These are phyloP conservation scores for Parmelia sp. DNA, from an alignment of 495 filamentous ascomycete genomes.

Conservation along the genomic window DNA sequence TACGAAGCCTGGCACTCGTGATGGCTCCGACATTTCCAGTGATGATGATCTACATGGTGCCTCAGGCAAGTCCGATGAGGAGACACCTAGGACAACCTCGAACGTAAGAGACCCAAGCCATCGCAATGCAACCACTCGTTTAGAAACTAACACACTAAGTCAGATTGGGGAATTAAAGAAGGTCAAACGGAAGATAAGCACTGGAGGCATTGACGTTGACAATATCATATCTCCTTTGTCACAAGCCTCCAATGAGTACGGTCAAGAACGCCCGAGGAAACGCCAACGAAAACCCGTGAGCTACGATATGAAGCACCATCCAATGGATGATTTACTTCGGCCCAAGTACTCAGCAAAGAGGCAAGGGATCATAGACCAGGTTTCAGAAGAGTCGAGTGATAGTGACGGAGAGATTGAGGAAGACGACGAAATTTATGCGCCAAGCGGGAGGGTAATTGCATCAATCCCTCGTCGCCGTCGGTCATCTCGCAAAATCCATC, in stretches of 20 bases:
- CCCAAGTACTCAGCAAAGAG: slow-evolving; percentile 22
- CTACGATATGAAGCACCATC: slow-evolving; percentile 34
- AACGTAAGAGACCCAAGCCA: neutral
- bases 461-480: neutral
- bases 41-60: neutral
- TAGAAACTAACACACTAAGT: neutral
- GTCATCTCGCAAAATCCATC: slow-evolving; percentile 3
- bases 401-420: neutral
- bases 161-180: neutral
- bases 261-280: neutral
- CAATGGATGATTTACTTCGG: slow-evolving; percentile 30
- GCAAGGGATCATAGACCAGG: neutral
- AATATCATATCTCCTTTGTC: neutral
- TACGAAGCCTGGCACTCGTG: neutral
- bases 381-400: neutral
- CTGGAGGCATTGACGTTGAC: neutral
- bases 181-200: neutral
- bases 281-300: slow-evolving; percentile 4
- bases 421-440: neutral
- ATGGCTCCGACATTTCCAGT: neutral
- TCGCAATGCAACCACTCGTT: neutral
- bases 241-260: neutral
- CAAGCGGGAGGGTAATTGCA: neutral
- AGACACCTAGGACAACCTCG: neutral
- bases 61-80: neutral